These are phyloP conservation scores for Barnettozyma vustinii DNA, from an alignment of 805 yeast species.

Conservation along the genomic window DNA sequence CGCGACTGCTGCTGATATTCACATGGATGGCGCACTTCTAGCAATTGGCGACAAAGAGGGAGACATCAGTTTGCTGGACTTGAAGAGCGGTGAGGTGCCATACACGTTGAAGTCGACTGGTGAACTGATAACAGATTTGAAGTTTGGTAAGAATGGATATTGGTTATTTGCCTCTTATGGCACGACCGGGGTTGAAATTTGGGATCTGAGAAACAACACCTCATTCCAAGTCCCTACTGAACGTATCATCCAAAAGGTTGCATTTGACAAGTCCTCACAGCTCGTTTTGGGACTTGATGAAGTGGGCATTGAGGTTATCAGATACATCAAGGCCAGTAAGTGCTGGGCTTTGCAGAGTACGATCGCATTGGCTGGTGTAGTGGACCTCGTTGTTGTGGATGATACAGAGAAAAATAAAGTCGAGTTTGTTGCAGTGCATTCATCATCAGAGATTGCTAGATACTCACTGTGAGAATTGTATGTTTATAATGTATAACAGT, in stretches of 20 bases:
- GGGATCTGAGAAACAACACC: constrained; percentile 44
- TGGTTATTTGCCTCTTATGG: constrained; percentile 40
- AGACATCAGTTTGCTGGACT: constrained; percentile 29
- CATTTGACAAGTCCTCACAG: constrained; percentile 22
- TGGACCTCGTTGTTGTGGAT: constrained; percentile 12
- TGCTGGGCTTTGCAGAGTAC: constrained; percentile 14
- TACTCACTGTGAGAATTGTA: neutral
- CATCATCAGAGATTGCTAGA: constrained; percentile 4
- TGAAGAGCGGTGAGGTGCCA: constrained; percentile 30
- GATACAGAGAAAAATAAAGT: constrained; percentile 11
- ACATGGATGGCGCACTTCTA: constrained; percentile 43
- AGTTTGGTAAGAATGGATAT: constrained; percentile 61
- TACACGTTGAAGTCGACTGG: constrained; percentile 16
- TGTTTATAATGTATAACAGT: neutral
- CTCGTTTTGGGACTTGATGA: constrained; percentile 12
- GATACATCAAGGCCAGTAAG: constrained; percentile 19
- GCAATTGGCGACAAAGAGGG: constrained; percentile 30
- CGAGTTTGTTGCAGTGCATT: constrained; percentile 1
- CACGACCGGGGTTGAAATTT: constrained; percentile 30
- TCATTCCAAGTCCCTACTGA: constrained; percentile 8
- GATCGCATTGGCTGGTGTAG: constrained; percentile 9
- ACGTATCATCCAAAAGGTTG: constrained; percentile 6
- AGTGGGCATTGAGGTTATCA: constrained; percentile 13
- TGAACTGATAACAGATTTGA: constrained; percentile 28
- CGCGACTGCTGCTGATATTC: constrained; percentile 25